Evolutionary conservation across 2,329 filamentous ascomycete genomes (phyloP).

Genomic region (Talaromyces sp.): DNA sequence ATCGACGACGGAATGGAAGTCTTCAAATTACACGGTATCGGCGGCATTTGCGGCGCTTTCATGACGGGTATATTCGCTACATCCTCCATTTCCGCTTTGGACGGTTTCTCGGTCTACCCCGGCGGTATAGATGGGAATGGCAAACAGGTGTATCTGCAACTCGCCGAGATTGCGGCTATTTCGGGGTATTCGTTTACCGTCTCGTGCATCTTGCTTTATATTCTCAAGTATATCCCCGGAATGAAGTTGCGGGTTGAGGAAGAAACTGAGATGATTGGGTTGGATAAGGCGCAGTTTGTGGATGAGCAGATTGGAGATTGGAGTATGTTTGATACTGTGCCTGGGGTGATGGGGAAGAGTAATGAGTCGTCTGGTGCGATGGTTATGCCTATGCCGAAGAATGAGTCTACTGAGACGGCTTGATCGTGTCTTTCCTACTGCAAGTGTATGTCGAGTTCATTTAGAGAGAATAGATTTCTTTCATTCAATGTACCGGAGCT

Average conservation of each 20-base stretch:
- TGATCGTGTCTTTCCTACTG: background rate
- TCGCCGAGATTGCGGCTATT: slow-evolving; percentile 57
- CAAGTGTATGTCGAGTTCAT: background rate
- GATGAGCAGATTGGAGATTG: slow-evolving; percentile 59
- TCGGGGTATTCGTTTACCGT: slow-evolving; percentile 55
- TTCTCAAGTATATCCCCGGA: slow-evolving; percentile 56
- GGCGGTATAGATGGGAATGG: slow-evolving; percentile 57
- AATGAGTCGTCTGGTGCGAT: slow-evolving; percentile 1
- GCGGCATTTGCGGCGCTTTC: slow-evolving; percentile 59
- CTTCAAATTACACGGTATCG: slow-evolving; percentile 60
- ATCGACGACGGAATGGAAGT: slow-evolving; percentile 61
- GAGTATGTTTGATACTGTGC: slow-evolving; percentile 35
- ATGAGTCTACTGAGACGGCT: slow-evolving; percentile 8
- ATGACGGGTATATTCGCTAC: slow-evolving; percentile 59
- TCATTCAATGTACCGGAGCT: background rate
- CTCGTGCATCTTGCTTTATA: slow-evolving; percentile 52
- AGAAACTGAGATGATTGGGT: slow-evolving; percentile 55
- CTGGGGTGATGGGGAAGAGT: slow-evolving; percentile 8
- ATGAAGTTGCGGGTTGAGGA: slow-evolving; percentile 56
- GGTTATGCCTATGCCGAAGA: slow-evolving; percentile 4
- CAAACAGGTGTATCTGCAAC: slow-evolving; percentile 56
- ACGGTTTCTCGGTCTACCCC: slow-evolving; percentile 48
- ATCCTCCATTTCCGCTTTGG: slow-evolving; percentile 44
- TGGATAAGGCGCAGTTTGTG: slow-evolving; percentile 57
- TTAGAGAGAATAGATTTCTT: background rate